A percentile compares a stretch with the other conserved stretches of the same genome.
Conservation (phyloP, 352 stramenopile genomes). For the Phytophthora aleatoria region DNA sequence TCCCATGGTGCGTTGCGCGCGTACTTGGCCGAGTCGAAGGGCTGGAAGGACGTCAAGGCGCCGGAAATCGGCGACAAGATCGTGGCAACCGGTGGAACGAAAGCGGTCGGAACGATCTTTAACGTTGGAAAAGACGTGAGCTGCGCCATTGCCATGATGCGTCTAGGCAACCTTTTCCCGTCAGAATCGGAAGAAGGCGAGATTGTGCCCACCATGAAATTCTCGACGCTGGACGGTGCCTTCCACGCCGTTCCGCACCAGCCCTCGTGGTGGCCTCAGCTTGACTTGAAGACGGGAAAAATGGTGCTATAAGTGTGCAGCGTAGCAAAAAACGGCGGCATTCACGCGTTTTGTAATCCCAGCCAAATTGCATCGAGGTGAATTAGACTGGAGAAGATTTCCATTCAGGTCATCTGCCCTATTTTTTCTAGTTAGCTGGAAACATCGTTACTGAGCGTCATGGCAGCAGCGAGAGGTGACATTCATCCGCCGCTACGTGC, state of each 20-base stretch:
- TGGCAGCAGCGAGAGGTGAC: too few relatives aligned
- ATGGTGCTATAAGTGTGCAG: slow-evolving; percentile 52
- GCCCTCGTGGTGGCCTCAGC: slow-evolving; percentile 72
- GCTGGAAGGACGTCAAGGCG: slow-evolving; percentile 25
- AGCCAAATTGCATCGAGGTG: background rate
- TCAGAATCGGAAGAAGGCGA: slow-evolving; percentile 42
- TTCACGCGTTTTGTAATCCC: slow-evolving; percentile 23
- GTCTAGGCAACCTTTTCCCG: slow-evolving; percentile 64
- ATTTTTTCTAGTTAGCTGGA: too few relatives aligned
- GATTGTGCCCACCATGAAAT: slow-evolving; percentile 51
- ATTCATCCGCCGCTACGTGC: too few relatives aligned
- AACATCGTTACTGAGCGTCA: too few relatives aligned
- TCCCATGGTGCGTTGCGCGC: slow-evolving; percentile 45
- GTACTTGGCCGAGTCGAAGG: slow-evolving; percentile 45
- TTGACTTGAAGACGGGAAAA: slow-evolving; percentile 81
- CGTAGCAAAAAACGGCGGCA: slow-evolving; percentile 1
- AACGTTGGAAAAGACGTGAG: slow-evolving; percentile 51
- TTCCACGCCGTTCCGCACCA: slow-evolving; percentile 78
- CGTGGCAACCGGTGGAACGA: slow-evolving; percentile 54
- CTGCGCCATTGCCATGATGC: slow-evolving; percentile 77
- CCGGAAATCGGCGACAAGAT: slow-evolving; percentile 55
- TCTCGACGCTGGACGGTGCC: slow-evolving; percentile 64
- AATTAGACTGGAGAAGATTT: too few relatives aligned
- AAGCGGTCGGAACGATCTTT: slow-evolving; percentile 65
- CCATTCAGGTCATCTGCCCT: too few relatives aligned